These are phyloP conservation scores for Hygrophila difformis DNA, from an alignment of 257 asterid species.

Conservation along the genomic window DNA sequence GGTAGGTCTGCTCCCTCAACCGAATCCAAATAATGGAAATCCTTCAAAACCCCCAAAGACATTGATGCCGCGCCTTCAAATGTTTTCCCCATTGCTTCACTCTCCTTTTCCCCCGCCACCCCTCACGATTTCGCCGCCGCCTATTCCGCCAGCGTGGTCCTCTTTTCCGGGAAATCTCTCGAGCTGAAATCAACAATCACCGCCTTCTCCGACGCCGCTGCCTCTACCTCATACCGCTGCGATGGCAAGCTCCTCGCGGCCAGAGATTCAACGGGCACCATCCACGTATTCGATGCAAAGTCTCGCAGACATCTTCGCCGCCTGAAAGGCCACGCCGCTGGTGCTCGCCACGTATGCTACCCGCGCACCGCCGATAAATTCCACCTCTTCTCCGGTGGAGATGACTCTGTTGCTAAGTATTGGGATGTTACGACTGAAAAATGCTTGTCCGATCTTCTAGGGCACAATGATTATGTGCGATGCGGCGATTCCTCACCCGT, in stretches of 20 bases:
- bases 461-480: conserved; percentile 86
- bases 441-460: conserved; percentile 37
- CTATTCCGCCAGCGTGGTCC: conserved; percentile 60
- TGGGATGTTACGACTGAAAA: conserved; percentile 79
- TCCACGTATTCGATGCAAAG: conserved; percentile 64
- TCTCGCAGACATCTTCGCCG: conserved; percentile 54
- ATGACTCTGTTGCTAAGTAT: conserved; percentile 81
- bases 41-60: conserved; percentile 70
- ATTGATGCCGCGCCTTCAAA: conserved; percentile 31
- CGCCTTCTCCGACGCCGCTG: conserved; percentile 42
- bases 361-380: conserved; percentile 65
- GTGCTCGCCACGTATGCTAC: conserved; percentile 54
- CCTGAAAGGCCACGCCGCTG: conserved; percentile 60
- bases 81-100: conserved; percentile 40
- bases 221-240: conserved; percentile 58
- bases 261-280: conserved; percentile 61
- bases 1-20: conserved; percentile 41
- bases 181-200: conserved; percentile 41
- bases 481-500: conserved; percentile 79
- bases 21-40: conserved; percentile 78
- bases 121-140: conserved; percentile 89
- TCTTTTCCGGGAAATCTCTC: conserved; percentile 49
- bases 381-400: conserved; percentile 80
- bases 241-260: conserved; percentile 78
- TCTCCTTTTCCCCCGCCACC: conserved; percentile 51